These are phyloP conservation scores for Melampsora americana DNA, from an alignment of 1,284 basidiomycete species.

Conservation along the genomic window DNA sequence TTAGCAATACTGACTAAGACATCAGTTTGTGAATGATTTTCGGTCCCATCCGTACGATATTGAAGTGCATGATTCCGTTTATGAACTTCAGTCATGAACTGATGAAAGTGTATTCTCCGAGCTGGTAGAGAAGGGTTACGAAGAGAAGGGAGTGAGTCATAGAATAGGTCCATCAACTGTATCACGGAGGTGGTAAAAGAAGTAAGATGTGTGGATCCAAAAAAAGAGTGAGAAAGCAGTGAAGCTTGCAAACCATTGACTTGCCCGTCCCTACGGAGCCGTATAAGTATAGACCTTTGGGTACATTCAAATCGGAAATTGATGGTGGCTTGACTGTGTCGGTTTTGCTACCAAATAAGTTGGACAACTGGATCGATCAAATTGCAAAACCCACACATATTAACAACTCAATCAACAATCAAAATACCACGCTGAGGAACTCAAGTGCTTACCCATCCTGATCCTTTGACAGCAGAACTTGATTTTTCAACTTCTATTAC, in stretches of 20 bases:
- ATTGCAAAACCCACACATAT: conserved; percentile 12
- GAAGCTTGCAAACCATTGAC: conserved; percentile 25
- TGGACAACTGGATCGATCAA: conserved; percentile 61
- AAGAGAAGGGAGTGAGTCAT: conserved; percentile 28
- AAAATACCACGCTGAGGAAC: too few relatives aligned
- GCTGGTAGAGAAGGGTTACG: conserved; percentile 12
- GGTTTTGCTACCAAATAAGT: conserved; percentile 61
- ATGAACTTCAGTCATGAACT: conserved; percentile 97
- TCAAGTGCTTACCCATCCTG: neutral
- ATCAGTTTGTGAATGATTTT: conserved; percentile 63
- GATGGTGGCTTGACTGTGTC: conserved; percentile 54
- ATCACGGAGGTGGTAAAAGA: conserved; percentile 63
- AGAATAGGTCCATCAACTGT: conserved; percentile 98
- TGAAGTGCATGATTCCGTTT: conserved; percentile 82
- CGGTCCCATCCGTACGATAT: conserved; percentile 63
- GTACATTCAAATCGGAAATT: conserved; percentile 61
- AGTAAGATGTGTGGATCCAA: neutral
- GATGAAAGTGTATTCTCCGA: conserved; percentile 49
- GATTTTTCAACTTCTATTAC: conserved; percentile 54
- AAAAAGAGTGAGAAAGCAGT: neutral
- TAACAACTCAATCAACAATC: neutral
- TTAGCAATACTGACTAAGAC: conserved; percentile 83
- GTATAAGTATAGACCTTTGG: conserved; percentile 91
- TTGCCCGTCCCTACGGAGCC: conserved; percentile 92
- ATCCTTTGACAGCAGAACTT: neutral